A percentile compares a stretch with the other conserved stretches of the same genome.
Evolutionary conservation across 768 basidiomycete genomes (phyloP).

Genomic region (Kwoniella dendrophila): DNA sequence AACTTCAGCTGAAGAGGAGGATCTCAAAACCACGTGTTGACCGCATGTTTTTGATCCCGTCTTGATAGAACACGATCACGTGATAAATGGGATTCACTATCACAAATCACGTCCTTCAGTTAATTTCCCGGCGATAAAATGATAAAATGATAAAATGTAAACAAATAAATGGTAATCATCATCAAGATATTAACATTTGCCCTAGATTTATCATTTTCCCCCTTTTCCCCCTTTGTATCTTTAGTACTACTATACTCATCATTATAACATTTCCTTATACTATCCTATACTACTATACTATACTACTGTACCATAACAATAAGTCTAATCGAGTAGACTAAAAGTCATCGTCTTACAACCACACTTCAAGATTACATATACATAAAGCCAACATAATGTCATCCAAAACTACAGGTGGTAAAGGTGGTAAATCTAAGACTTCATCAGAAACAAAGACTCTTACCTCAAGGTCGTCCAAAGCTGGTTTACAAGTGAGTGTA

Average conservation of each 20-base stretch:
- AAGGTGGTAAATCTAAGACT: constrained; percentile 57
- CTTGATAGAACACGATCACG: not conserved
- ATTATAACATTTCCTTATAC: not conserved
- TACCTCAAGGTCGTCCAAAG: constrained; percentile 69
- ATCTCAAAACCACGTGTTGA: too few relatives aligned
- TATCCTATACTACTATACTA: not conserved
- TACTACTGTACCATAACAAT: not conserved
- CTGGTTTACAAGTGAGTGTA: constrained; percentile 75
- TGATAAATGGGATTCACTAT: constrained; percentile 7
- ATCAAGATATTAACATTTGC: not conserved
- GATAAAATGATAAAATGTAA: too few relatives aligned
- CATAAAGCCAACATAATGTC: constrained; percentile 35
- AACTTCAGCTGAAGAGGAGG: too few relatives aligned
- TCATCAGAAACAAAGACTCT: constrained; percentile 56
- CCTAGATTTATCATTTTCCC: not conserved
- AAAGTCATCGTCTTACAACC: not conserved
- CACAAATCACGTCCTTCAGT: not conserved
- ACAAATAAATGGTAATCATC: not conserved
- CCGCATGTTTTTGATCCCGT: constrained; percentile 1
- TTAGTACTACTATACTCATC: not conserved
- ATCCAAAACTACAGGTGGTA: constrained; percentile 52
- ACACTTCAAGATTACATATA: not conserved
- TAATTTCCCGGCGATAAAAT: constrained; percentile 2
- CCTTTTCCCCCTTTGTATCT: too few relatives aligned
- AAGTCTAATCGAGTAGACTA: not conserved